These are phyloP conservation scores for Caloboletus inedulis DNA, from an alignment of 1,284 basidiomycete species.

Conservation along the genomic window DNA sequence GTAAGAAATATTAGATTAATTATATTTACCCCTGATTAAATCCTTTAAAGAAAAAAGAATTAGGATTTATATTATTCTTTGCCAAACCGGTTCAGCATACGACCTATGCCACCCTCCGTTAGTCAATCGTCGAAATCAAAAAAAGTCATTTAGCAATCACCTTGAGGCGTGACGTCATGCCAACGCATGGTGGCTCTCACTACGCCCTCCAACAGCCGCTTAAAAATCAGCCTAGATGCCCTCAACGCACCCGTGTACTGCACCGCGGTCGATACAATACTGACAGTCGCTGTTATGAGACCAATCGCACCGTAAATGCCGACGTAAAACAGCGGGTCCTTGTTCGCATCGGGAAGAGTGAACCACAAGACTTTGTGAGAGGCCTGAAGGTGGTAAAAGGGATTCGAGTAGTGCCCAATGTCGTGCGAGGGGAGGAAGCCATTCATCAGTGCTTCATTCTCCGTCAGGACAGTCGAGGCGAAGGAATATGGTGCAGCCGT, in stretches of 20 bases:
- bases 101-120: conserved; percentile 31
- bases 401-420: conserved; percentile 12
- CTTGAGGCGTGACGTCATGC: conserved; percentile 49
- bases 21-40: too few relatives aligned
- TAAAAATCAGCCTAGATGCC: conserved; percentile 47
- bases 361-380: conserved; percentile 20
- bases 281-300: conserved; percentile 37
- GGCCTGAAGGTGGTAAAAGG: conserved; percentile 16
- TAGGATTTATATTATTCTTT: too few relatives aligned
- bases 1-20: too few relatives aligned
- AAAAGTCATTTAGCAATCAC: conserved; percentile 22
- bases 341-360: conserved; percentile 41
- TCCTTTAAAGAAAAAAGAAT: too few relatives aligned
- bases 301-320: conserved; percentile 47
- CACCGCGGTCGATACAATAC: conserved; percentile 33
- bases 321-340: conserved; percentile 51
- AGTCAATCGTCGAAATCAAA: neutral
- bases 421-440: conserved; percentile 21
- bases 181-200: conserved; percentile 53
- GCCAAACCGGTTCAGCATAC: conserved; percentile 53
- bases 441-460: conserved; percentile 32
- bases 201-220: conserved; percentile 40
- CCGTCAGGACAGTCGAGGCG: conserved; percentile 27
- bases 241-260: conserved; percentile 49
- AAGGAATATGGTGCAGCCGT: conserved; percentile 20